phyloP scores from a whole-genome alignment of 164 flowering plant genomes.

The Aristolochia californica region DNA sequence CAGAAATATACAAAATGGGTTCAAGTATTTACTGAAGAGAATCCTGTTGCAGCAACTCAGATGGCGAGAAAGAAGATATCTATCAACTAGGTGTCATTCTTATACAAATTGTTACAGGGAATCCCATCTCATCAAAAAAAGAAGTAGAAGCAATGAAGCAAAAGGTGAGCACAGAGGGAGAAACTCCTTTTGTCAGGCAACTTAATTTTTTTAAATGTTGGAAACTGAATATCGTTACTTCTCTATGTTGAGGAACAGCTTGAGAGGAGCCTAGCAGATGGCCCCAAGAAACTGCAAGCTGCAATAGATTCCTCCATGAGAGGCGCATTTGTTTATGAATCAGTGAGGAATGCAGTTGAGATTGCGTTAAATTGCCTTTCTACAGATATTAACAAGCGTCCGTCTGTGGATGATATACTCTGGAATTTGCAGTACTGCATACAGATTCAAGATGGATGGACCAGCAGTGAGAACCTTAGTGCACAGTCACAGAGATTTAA shows the following conservation, averaged over 20 bases:
- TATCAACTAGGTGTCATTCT: slow-evolving; percentile 59
- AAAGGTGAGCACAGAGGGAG: slow-evolving; percentile 28
- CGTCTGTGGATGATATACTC: slow-evolving; percentile 79
- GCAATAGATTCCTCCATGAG: slow-evolving; percentile 41
- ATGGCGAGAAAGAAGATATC: slow-evolving; percentile 58
- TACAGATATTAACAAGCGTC: slow-evolving; percentile 43
- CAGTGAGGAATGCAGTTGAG: slow-evolving; percentile 50
- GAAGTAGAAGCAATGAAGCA: slow-evolving; percentile 42
- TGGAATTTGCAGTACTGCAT: slow-evolving; percentile 89
- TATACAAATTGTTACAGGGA: slow-evolving; percentile 56
- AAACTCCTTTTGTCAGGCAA: not conserved
- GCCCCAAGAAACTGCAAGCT: slow-evolving; percentile 30
- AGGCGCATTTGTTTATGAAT: slow-evolving; percentile 61
- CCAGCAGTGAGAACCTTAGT: slow-evolving; percentile 35
- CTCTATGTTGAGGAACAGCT: slow-evolving; percentile 23
- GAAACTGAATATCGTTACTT: not conserved
- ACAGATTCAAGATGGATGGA: slow-evolving; percentile 89
- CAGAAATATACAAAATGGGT: no score
- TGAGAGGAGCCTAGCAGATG: slow-evolving; percentile 39
- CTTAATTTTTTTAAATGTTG: not conserved
- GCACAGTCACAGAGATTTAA: slow-evolving; percentile 12
- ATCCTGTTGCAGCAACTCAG: slow-evolving; percentile 20
- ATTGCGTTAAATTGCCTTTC: slow-evolving; percentile 53
- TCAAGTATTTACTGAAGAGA: not conserved
- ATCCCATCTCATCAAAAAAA: slow-evolving; percentile 22